Evolutionary conservation across 2,329 filamentous ascomycete species (phyloP), one percentile per base, ranked within the genome.

Genomic region (Fusarium sp.): DNA sequence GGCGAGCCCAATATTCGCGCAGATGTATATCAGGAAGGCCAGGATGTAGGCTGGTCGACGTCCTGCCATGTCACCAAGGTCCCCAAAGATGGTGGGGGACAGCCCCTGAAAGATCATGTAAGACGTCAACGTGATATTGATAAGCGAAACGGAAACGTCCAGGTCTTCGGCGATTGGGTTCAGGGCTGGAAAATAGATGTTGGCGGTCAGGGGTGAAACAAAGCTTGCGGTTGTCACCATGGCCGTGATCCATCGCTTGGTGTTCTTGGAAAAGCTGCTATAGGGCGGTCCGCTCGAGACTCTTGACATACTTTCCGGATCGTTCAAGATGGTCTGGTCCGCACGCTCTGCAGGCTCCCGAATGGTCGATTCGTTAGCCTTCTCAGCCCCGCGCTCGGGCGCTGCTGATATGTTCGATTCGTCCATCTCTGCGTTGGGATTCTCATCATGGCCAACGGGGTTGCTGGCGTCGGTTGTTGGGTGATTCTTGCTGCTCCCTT

Each of bases 21-120:
- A 82, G 1, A 91, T 78, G 75, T 91, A 92, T 25, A 92, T 87
- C 56, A 82, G 69, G 66, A 92, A 89, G 27, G 87, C 86, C 31
- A 91, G 79, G 27, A 91, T 84, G 69, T 90, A 91, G 4, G 90
- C 90, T 0, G 90, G 90, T n/a, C 91, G 85, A 33, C 91, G 86
- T 10, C 91, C 91, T 4, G 87, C 85, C 74, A 84, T 86, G 77
- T 93, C 91, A 7, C 89, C 89, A 45, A 93, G 87, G 66, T 90
- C 89, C 5, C 90, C 91, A 54, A 91, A 88, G 14, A 93, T 79
- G 7, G 87, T 89, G 0, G 91, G 91, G 0, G 90, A 86, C 2
- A 93, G 80, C 20, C 87, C 91, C 79, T 93, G 91, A 52, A 92
- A 85, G 64, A 93, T 86, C 88, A 91, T 90, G 78, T 90, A 92